Percentiles rank a stretch among this genome's conserved stretches.
Conservation (phyloP, 345 rosid species). For the Pistacia integerrima region DNA sequence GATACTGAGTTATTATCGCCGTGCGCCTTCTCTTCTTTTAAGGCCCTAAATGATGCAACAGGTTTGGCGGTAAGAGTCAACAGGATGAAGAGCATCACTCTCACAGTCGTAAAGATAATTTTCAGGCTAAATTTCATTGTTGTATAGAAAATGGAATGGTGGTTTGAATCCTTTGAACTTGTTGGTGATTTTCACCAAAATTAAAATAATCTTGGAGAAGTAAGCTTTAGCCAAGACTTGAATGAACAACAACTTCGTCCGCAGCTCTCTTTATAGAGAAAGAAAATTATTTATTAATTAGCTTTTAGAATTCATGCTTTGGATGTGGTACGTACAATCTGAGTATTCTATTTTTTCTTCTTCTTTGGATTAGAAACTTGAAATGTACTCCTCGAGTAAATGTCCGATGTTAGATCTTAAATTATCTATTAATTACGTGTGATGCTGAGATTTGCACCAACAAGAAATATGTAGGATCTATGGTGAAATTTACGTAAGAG, state of each 20-base stretch:
- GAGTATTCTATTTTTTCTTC: background rate
- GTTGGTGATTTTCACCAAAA: background rate
- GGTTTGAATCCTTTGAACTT: background rate
- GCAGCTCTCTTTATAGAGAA: background rate
- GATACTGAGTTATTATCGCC: background rate
- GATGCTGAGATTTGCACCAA: no score
- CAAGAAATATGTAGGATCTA: no score
- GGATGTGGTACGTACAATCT: background rate
- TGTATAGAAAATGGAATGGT: background rate
- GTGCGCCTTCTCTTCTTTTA: background rate
- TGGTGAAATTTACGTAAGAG: no score
- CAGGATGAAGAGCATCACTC: background rate
- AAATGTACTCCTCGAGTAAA: no score
- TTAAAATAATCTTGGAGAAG: background rate
- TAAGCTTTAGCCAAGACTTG: background rate
- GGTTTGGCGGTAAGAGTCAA: background rate
- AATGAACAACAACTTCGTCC: background rate
- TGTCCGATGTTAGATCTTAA: no score
- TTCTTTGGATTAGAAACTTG: no score
- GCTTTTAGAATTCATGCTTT: background rate
- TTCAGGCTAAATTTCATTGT: slow-evolving; percentile 8
- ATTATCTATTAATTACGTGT: no score
- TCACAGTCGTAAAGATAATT: background rate
- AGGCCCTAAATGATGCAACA: background rate
- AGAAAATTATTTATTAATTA: background rate